Base-by-base conservation (phyloP, 2,329 filamentous ascomycete species). In the Cordyceps militaris region DNA sequence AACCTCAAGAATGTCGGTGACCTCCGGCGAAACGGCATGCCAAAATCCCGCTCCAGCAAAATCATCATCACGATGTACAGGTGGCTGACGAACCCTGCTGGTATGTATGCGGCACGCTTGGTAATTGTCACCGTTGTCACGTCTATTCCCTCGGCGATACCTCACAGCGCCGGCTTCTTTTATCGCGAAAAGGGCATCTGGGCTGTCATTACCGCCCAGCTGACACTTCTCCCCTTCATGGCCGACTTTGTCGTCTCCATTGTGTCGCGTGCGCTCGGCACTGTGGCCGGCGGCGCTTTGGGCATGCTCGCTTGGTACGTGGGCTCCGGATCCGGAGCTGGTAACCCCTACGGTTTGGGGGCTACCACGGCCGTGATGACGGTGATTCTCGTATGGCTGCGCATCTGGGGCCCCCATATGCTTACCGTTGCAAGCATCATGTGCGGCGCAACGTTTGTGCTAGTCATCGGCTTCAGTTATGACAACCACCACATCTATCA, bases 151-250 rank as follows among this genome's bases (percentile, higher is more conserved):
- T 70, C 73, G 0, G 69, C 69, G 0, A 67, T 81, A 3, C 73
- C 75, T 0, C 63, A 66, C 21, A 71, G 70, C 1, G 73, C 77
- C 0, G 76, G 75, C 1, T 81, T 81, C 62, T 80, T 73, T 60
- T 80, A 79, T 52, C 71, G 77, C 3, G 73, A 80, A 58, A 79
- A 78, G 62, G 77, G 79, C 0, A 66, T 81, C 0, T 81, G 79
- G 79, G 76, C 69, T 0, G 64, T 80, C 11, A 79, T 81, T 42
- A 80, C 76, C 65, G 77, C 71, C 0, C 79, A 81, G 61, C 76
- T 75, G 0, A 71, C 69, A 0, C 60, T 80, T 3, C 67, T 79
- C 1, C 67, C 76, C 4, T 80, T 79, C 61, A 73, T 79, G 69
- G 73, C 76, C 0, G 79, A 81, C 56, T 79, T 80, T 42, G 73